Conservation (phyloP, 352 stramenopile species). For the Phytophthora vignae region DNA sequence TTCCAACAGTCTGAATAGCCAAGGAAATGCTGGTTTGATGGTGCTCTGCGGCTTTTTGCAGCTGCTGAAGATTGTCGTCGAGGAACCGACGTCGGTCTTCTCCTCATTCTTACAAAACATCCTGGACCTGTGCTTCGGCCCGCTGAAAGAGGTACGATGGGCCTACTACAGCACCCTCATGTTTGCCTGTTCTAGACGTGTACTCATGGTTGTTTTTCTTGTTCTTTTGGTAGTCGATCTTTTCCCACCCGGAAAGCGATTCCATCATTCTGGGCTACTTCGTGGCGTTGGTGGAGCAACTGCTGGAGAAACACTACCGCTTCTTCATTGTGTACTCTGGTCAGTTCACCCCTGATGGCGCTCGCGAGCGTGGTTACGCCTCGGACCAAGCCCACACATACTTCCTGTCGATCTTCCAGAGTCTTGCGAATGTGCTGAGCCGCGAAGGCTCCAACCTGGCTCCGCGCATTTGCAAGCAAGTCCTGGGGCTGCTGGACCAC, state of each 20-base stretch:
- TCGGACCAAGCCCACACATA: constrained; percentile 76
- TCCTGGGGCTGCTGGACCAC: constrained; percentile 71
- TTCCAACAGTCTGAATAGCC: constrained; percentile 55
- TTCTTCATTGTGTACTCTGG: constrained; percentile 73
- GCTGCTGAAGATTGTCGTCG: constrained; percentile 79
- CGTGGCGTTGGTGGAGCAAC: constrained; percentile 72
- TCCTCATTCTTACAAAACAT: constrained; percentile 80
- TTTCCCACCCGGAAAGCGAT: constrained; percentile 75
- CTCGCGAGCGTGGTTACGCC: constrained; percentile 64
- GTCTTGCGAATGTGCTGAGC: constrained; percentile 67
- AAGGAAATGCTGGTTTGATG: constrained; percentile 70
- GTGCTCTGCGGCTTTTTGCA: constrained; percentile 84
- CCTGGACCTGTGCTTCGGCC: constrained; percentile 80
- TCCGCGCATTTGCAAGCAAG: constrained; percentile 74
- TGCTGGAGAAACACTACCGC: constrained; percentile 84
- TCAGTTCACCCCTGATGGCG: constrained; percentile 54
- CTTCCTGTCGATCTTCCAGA: constrained; percentile 84
- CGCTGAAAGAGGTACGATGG: constrained; percentile 72
- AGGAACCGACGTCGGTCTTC: constrained; percentile 78
- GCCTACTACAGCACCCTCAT: neutral
- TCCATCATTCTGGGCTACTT: constrained; percentile 76
- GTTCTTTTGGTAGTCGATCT: constrained; percentile 56
- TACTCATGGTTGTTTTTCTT: neutral
- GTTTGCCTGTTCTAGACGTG: neutral
- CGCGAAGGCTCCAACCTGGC: constrained; percentile 62